A percentile compares a stretch with the other conserved stretches of the same genome.
These are phyloP conservation scores for Lentinula sp. DNA, from an alignment of 768 basidiomycete species.

Conservation along the genomic window DNA sequence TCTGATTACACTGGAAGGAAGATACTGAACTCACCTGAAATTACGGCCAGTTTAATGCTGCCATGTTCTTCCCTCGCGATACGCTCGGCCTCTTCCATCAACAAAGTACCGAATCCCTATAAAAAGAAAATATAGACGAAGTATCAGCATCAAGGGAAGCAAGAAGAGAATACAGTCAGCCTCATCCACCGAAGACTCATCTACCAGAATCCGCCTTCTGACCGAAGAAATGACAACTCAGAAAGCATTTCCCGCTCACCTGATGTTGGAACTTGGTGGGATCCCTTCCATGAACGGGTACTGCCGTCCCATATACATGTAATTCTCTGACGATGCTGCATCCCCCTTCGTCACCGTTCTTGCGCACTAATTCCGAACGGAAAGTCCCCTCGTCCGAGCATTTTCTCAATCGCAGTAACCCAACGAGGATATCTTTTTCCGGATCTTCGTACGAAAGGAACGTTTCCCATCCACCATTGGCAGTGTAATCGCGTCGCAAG, in stretches of 20 bases:
- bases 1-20: not conserved
- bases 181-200: not conserved
- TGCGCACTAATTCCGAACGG: slow-evolving; percentile 80
- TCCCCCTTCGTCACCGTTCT: slow-evolving; percentile 66
- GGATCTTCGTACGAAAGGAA: slow-evolving; percentile 99
- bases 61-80: slow-evolving; percentile 98
- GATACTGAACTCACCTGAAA: slow-evolving; percentile 61
- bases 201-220: not conserved
- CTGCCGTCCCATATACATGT: slow-evolving; percentile 97
- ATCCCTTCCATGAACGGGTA: slow-evolving; percentile 94
- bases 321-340: slow-evolving; percentile 93
- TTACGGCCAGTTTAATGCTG: slow-evolving; percentile 93
- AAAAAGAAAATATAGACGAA: slow-evolving; percentile 7
- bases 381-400: slow-evolving; percentile 98
- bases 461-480: slow-evolving; percentile 99
- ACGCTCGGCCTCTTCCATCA: slow-evolving; percentile 99
- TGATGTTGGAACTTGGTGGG: slow-evolving; percentile 98
- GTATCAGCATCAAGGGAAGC: slow-evolving; percentile 3
- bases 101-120: slow-evolving; percentile 89
- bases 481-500: slow-evolving; percentile 89
- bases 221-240: not conserved
- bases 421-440: slow-evolving; percentile 92
- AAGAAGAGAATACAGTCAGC: not conserved
- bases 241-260: slow-evolving; percentile 28
- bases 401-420: slow-evolving; percentile 85